Conservation (phyloP, 2,329 filamentous ascomycete genomes). For the Ploettnerulaceae sp. region DNA sequence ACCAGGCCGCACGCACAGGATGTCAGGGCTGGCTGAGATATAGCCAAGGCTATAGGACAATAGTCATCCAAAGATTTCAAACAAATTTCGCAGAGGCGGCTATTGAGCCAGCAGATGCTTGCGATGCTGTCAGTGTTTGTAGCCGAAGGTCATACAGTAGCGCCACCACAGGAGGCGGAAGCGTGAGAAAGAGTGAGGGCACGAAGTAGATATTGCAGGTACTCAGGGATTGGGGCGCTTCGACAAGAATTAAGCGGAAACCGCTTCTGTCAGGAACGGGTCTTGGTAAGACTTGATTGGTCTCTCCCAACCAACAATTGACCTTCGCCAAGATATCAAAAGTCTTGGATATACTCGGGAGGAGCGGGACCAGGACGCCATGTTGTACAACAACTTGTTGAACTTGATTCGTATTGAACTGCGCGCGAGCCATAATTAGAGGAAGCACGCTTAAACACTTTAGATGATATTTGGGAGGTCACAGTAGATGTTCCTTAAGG, state of each 20-base stretch:
- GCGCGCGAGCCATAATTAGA: background rate
- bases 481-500: background rate
- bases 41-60: too few species aligned
- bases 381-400: too few species aligned
- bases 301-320: constrained; percentile 10
- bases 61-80: constrained; percentile 17
- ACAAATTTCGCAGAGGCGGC: constrained; percentile 13
- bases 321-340: constrained; percentile 10
- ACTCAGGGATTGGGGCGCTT: too few species aligned
- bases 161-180: constrained; percentile 5
- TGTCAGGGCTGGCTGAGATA: background rate
- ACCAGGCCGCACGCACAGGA: constrained; percentile 20
- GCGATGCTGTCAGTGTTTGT: constrained; percentile 4
- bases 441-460: background rate
- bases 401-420: constrained; percentile 15
- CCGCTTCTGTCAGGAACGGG: constrained; percentile 19
- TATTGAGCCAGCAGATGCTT: constrained; percentile 7
- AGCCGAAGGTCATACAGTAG: background rate
- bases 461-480: background rate
- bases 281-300: constrained; percentile 24
- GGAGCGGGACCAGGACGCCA: too few species aligned
- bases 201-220: too few species aligned
- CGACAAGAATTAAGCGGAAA: constrained; percentile 25
- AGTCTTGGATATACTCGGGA: constrained; percentile 10
- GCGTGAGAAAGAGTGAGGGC: background rate